These are phyloP conservation scores for Cardamine chenopodiifolia DNA, from an alignment of 345 rosid genomes.

Conservation along the genomic window DNA sequence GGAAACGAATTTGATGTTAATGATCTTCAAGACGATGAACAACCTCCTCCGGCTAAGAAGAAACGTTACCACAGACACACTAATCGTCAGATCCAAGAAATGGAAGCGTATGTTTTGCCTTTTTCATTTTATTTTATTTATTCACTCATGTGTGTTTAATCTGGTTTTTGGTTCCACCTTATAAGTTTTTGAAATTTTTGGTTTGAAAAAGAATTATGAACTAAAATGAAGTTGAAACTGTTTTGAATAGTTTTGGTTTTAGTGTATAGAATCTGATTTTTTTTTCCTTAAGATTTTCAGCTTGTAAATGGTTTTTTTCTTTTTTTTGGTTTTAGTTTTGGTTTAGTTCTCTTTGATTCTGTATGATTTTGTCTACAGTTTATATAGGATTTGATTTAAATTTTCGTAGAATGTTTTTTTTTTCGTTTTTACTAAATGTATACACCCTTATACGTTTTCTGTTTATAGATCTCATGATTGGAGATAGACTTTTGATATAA, in stretches of 20 bases:
- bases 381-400: neutral
- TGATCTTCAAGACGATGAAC: slow-evolving; percentile 47
- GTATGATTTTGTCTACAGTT: neutral
- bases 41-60: slow-evolving; percentile 60
- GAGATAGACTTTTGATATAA: neutral
- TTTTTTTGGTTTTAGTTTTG: no score
- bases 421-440: neutral
- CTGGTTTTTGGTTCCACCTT: neutral
- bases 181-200: neutral
- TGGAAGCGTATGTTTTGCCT: slow-evolving; percentile 76
- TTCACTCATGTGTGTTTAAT: neutral
- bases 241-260: neutral
- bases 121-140: neutral
- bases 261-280: neutral
- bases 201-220: neutral
- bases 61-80: slow-evolving; percentile 96
- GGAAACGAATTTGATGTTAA: slow-evolving; percentile 54
- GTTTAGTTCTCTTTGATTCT: neutral
- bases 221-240: neutral
- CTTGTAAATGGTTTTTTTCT: neutral
- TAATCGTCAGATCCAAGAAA: slow-evolving; percentile 89
- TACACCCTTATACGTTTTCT: neutral
- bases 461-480: neutral
- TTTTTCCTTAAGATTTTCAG: neutral
- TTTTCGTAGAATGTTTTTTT: neutral